Percentiles rank a stretch among this genome's conserved stretches.
Conservation (phyloP, 805 yeast genomes). For the Wickerhamiella allomyrinae region DNA sequence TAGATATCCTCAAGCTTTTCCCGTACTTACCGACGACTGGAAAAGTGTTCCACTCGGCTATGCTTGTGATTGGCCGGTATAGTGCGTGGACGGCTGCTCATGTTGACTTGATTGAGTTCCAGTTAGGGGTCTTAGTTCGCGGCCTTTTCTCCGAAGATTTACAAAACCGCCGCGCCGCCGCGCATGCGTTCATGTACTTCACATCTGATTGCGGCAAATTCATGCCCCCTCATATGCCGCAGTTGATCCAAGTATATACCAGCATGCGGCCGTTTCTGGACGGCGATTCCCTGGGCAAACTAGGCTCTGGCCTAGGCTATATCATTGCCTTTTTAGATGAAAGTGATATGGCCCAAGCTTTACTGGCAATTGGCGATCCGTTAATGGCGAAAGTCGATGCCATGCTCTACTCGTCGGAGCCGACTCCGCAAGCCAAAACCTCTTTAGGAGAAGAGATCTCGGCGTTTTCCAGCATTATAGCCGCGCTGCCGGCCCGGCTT, state of each 20-base stretch:
- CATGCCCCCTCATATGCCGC: conserved; percentile 54
- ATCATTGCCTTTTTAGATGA: not conserved
- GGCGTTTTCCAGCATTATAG: not conserved
- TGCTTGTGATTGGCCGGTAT: conserved; percentile 87
- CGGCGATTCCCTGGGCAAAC: conserved; percentile 24
- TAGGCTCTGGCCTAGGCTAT: not conserved
- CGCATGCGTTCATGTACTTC: conserved; percentile 86
- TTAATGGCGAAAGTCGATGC: not conserved
- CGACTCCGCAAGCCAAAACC: not conserved
- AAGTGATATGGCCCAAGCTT: not conserved
- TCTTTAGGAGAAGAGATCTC: not conserved
- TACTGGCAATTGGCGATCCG: not conserved
- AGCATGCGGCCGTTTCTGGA: conserved; percentile 43
- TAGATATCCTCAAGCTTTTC: conserved; percentile 57
- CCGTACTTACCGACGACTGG: conserved; percentile 61
- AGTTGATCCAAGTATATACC: conserved; percentile 59
- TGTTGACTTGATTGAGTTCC: conserved; percentile 67
- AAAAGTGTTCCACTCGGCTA: conserved; percentile 81
- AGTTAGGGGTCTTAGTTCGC: conserved; percentile 65
- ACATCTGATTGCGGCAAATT: conserved; percentile 76
- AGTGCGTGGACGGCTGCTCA: conserved; percentile 89
- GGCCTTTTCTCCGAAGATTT: conserved; percentile 40
- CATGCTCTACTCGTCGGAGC: not conserved
- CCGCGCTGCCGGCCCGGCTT: not conserved
- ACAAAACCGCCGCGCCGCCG: conserved; percentile 67